Evolutionary conservation across 345 rosid species (phyloP).

Genomic region (Conringia planisiliqua): DNA sequence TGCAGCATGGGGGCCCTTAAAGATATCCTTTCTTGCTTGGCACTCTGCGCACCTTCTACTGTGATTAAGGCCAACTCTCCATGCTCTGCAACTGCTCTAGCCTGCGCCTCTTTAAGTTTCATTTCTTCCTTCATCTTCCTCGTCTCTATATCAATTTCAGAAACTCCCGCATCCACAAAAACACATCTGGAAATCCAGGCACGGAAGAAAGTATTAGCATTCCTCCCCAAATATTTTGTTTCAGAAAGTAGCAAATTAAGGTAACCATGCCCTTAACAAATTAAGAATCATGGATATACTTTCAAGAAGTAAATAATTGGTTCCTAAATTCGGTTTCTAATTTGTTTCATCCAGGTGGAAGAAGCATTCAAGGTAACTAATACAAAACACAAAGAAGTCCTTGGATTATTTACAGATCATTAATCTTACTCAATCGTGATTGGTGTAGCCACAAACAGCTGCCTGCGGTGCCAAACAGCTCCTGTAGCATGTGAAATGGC

Average conservation of each 20-base stretch:
- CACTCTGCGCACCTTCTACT: slow-evolving; percentile 65
- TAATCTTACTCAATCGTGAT: slow-evolving; percentile 92
- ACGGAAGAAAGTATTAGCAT: slow-evolving; percentile 20
- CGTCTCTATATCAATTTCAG: slow-evolving; percentile 85
- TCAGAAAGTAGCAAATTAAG: background rate
- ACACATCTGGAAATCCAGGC: slow-evolving; percentile 66
- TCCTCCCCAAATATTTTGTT: background rate
- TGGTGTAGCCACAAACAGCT: slow-evolving; percentile 94
- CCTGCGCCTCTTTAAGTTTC: slow-evolving; percentile 87
- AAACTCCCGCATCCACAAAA: slow-evolving; percentile 94
- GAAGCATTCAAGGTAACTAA: slow-evolving; percentile 8
- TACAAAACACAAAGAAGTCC: background rate
- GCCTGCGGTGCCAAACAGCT: slow-evolving; percentile 97
- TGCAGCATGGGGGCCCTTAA: slow-evolving; percentile 96
- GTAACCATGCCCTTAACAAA: background rate
- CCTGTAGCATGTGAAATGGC: slow-evolving; percentile 94
- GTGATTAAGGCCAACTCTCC: slow-evolving; percentile 92
- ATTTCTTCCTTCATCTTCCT: slow-evolving; percentile 85
- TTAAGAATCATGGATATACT: slow-evolving; percentile 8
- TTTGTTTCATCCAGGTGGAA: slow-evolving; percentile 8
- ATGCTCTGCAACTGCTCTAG: slow-evolving; percentile 87
- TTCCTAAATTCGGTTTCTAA: background rate
- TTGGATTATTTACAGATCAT: background rate
- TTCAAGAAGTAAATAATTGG: background rate
- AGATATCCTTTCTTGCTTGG: slow-evolving; percentile 62